Evolutionary conservation across 495 filamentous ascomycete species (phyloP).

Genomic region (Penicillium argentinense): DNA sequence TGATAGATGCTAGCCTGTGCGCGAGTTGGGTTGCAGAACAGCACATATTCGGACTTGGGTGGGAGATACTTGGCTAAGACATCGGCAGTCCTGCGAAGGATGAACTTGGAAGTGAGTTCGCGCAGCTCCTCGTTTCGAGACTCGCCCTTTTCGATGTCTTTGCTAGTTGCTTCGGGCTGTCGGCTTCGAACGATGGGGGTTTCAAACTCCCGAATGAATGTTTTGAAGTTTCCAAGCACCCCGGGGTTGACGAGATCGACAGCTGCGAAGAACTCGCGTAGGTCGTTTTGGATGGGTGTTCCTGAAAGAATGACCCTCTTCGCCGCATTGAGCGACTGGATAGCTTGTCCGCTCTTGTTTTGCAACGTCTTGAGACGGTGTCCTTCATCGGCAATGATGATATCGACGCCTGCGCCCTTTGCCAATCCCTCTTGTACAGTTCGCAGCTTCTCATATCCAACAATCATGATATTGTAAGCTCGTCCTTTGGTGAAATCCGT

Average conservation of each 20-base stretch:
- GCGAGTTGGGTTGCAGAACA: constrained; percentile 71
- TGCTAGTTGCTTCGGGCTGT: constrained; percentile 65
- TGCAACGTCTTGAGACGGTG: constrained; percentile 79
- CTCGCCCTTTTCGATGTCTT: constrained; percentile 74
- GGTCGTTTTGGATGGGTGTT: constrained; percentile 78
- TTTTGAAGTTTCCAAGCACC: constrained; percentile 63
- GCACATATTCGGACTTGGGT: constrained; percentile 74
- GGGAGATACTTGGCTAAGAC: constrained; percentile 71
- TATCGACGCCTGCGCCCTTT: constrained; percentile 65
- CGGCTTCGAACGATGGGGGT: constrained; percentile 68
- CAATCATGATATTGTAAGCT: constrained; percentile 75
- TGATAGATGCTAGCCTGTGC: constrained; percentile 71
- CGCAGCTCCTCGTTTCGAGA: constrained; percentile 67
- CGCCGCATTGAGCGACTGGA: constrained; percentile 67
- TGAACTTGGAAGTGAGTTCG: constrained; percentile 67
- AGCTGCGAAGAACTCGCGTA: constrained; percentile 76
- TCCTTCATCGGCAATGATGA: constrained; percentile 80
- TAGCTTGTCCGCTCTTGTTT: constrained; percentile 77
- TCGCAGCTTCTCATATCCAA: constrained; percentile 78
- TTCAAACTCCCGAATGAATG: constrained; percentile 74
- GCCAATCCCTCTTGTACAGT: constrained; percentile 67
- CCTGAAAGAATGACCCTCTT: constrained; percentile 71
- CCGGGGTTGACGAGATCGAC: constrained; percentile 82
- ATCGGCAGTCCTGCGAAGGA: constrained; percentile 75
- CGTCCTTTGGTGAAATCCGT: constrained; percentile 78